Base-by-base conservation (phyloP, 2,329 filamentous ascomycete genomes). In the Colletotrichum cordylinicola region DNA sequence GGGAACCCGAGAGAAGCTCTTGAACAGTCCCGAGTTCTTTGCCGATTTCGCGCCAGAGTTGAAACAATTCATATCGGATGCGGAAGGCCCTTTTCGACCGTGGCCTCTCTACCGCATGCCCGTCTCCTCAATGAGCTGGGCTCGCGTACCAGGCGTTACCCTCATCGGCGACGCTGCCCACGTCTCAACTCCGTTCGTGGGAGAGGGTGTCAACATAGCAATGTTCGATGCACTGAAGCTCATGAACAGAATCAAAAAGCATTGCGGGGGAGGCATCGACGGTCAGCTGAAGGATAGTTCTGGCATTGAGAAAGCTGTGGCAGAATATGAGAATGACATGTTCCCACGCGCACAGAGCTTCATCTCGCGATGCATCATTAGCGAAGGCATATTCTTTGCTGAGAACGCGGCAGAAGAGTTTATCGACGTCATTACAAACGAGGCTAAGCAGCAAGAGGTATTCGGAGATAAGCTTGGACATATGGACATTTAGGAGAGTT, bases 81-180 rank as follows among this genome's bases (percentile, higher is more conserved):
- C 52, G 1, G 64, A 72, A 37, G 70, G 64, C 16, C 64, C 70
- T 3, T 72, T 72, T 24, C 70, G 70, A 8, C 64, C 52, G 18
- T 72, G 70, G 70, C 24, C 21, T 15, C 64, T 72, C 4, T 60
- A 72, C 21, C 70, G 70, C 64, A 72, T 72, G 70, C 70, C 70
- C 15, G 52, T 52, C 21, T 37, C 52, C 33, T 72, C 64, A 8
- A n/a, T 68, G 13, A 24, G 5, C 12, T 70, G 71, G 71, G 39
- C 4, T 56, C 71, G 31, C 16, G 71, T 74, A 13, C 39, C 67
- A 8, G 71, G 66, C 5, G 43, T 65, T 4, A 58, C 71, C 12
- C 71, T 74, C 15, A 31, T 74, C 13, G 71, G 67, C 18, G 71
- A 74, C 9, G 71, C 66, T 24, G 66, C 71, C 21, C 71, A 74